Conservation (phyloP, 495 filamentous ascomycete genomes). For the Podospora anserina region DNA sequence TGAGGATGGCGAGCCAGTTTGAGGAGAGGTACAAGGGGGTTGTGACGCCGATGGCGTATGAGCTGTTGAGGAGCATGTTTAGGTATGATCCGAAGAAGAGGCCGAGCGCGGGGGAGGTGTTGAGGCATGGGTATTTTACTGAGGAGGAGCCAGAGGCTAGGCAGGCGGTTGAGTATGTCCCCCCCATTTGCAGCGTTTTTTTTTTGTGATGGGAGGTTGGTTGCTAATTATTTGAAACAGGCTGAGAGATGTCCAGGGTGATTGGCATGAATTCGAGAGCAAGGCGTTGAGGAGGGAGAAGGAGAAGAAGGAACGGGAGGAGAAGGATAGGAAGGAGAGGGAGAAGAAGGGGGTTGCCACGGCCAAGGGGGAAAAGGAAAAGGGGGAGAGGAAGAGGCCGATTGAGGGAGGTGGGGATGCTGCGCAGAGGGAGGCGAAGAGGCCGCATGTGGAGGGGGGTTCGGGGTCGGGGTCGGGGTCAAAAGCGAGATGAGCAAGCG, state of each 20-base stretch:
- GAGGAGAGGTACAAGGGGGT: slow-evolving; percentile 73
- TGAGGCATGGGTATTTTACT: slow-evolving; percentile 86
- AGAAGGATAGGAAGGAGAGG: slow-evolving; percentile 44
- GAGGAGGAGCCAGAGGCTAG: slow-evolving; percentile 74
- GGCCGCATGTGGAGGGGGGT: slow-evolving; percentile 38
- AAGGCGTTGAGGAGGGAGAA: slow-evolving; percentile 91
- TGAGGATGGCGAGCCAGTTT: slow-evolving; percentile 74
- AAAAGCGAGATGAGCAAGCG: not conserved
- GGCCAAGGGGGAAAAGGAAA: slow-evolving; percentile 19
- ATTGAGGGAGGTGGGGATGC: slow-evolving; percentile 33
- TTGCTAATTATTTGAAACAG: slow-evolving; percentile 43
- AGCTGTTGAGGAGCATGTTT: slow-evolving; percentile 78
- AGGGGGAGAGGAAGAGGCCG: slow-evolving; percentile 46
- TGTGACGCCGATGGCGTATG: slow-evolving; percentile 73
- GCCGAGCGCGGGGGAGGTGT: slow-evolving; percentile 78
- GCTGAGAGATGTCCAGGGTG: slow-evolving; percentile 78
- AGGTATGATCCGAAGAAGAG: slow-evolving; percentile 81
- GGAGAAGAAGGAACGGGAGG: slow-evolving; percentile 72
- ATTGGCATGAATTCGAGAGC: slow-evolving; percentile 99
- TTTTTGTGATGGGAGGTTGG: not conserved
- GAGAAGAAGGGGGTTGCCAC: slow-evolving; percentile 25
- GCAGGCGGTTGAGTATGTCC: slow-evolving; percentile 77
- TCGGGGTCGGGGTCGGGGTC: slow-evolving; percentile 5
- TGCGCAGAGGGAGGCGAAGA: slow-evolving; percentile 39
- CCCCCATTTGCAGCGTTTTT: not conserved